Percentiles rank a stretch among this genome's conserved stretches.
Evolutionary conservation across 352 stramenopile species (phyloP).

Genomic region (Phytophthora meadii): DNA sequence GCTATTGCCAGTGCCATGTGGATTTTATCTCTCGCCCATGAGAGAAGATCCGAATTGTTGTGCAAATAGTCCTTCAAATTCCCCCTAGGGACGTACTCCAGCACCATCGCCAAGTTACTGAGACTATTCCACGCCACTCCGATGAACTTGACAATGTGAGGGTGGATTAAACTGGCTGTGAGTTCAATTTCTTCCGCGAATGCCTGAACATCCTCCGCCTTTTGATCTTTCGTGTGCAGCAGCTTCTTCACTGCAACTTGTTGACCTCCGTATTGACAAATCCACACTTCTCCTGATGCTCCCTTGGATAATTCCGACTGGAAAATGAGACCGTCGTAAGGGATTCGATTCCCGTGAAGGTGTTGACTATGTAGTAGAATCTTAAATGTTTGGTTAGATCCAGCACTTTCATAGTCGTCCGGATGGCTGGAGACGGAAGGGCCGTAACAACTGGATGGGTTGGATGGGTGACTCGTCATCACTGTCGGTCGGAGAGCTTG

Average conservation of each 20-base stretch:
- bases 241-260: slow-evolving; percentile 56
- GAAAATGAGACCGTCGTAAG: slow-evolving; percentile 27
- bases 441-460: slow-evolving; percentile 1
- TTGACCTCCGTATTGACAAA: slow-evolving; percentile 48
- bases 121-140: slow-evolving; percentile 61
- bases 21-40: slow-evolving; percentile 45
- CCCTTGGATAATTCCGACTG: slow-evolving; percentile 33
- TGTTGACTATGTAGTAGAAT: slow-evolving; percentile 25
- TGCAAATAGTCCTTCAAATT: slow-evolving; percentile 32
- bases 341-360: slow-evolving; percentile 32
- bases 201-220: slow-evolving; percentile 31
- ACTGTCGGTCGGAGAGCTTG: slow-evolving; percentile 6
- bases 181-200: slow-evolving; percentile 67
- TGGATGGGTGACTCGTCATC: slow-evolving; percentile 1
- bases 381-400: slow-evolving; percentile 28
- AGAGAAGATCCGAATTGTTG: slow-evolving; percentile 22
- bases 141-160: slow-evolving; percentile 57
- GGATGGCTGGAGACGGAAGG: slow-evolving; percentile 8
- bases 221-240: slow-evolving; percentile 32
- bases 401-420: slow-evolving; percentile 22
- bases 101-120: slow-evolving; percentile 40
- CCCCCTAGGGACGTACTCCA: slow-evolving; percentile 34
- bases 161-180: slow-evolving; percentile 52
- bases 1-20: slow-evolving; percentile 45
- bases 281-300: slow-evolving; percentile 52